Conservation (phyloP, 2,329 filamentous ascomycete species). For the Periconia macrospinosa region DNA sequence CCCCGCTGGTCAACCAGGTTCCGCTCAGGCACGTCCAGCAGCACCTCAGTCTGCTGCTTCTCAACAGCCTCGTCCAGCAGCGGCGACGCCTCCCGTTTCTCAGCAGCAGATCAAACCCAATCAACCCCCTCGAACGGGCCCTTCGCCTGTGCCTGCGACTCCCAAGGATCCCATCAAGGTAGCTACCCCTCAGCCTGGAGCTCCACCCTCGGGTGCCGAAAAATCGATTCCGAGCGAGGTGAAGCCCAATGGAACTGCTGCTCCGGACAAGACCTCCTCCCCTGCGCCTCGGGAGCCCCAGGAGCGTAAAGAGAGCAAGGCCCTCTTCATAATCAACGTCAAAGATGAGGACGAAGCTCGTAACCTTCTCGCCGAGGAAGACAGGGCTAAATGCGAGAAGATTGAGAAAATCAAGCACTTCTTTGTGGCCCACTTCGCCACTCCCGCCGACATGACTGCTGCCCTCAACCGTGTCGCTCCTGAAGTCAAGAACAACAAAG, state of each 20-base stretch:
- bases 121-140: slow-evolving; percentile 42
- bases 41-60: slow-evolving; percentile 37
- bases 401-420: slow-evolving; percentile 73
- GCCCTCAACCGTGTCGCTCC: slow-evolving; percentile 74
- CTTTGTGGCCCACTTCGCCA: slow-evolving; percentile 85
- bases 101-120: slow-evolving; percentile 40
- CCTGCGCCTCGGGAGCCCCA: slow-evolving; percentile 56
- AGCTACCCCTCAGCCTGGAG: slow-evolving; percentile 51
- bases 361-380: slow-evolving; percentile 80
- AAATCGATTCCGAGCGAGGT: slow-evolving; percentile 46
- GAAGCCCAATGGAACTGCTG: slow-evolving; percentile 54
- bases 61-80: slow-evolving; percentile 34
- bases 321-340: slow-evolving; percentile 87
- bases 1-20: slow-evolving; percentile 33
- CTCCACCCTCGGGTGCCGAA: slow-evolving; percentile 38
- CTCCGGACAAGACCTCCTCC: slow-evolving; percentile 42
- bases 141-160: slow-evolving; percentile 46
- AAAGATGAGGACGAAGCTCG: slow-evolving; percentile 81
- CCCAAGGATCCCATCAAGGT: slow-evolving; percentile 53
- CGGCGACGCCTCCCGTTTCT: slow-evolving; percentile 36
- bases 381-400: slow-evolving; percentile 74
- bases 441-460: slow-evolving; percentile 74
- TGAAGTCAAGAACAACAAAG: slow-evolving; percentile 73
- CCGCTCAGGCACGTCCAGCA: slow-evolving; percentile 31
- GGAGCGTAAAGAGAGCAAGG: slow-evolving; percentile 67